Conservation (phyloP, 1,284 basidiomycete genomes). For the Ustilago hordei region DNA sequence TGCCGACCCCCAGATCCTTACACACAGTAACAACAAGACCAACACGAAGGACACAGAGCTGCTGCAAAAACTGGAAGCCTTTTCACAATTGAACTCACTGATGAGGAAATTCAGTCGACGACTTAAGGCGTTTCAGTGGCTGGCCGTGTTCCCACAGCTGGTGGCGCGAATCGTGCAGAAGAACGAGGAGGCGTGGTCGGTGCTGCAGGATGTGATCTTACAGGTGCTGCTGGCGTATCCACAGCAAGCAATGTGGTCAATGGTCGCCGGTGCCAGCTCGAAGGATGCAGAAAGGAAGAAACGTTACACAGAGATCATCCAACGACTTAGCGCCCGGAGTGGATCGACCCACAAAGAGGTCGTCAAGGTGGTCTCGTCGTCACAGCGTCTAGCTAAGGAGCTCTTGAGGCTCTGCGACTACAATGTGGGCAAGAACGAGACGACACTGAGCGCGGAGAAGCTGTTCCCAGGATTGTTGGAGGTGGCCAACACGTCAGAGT, state of each 20-base stretch:
- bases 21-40: slow-evolving; percentile 53
- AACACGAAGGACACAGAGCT: slow-evolving; percentile 23
- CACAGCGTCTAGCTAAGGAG: slow-evolving; percentile 64
- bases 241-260: slow-evolving; percentile 92
- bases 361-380: slow-evolving; percentile 49
- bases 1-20: slow-evolving; percentile 72
- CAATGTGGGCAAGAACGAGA: slow-evolving; percentile 52
- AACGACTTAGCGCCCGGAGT: slow-evolving; percentile 28
- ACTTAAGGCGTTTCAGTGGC: slow-evolving; percentile 82
- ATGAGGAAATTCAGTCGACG: slow-evolving; percentile 77
- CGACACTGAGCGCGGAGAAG: slow-evolving; percentile 50
- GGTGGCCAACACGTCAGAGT: slow-evolving; percentile 47
- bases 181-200: slow-evolving; percentile 77
- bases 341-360: slow-evolving; percentile 47
- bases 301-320: slow-evolving; percentile 78
- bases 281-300: slow-evolving; percentile 77
- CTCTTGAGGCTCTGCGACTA: slow-evolving; percentile 64
- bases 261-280: slow-evolving; percentile 88
- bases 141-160: slow-evolving; percentile 95
- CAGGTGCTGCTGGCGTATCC: slow-evolving; percentile 85
- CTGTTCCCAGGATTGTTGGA: slow-evolving; percentile 58
- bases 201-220: slow-evolving; percentile 80
- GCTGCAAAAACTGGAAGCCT: slow-evolving; percentile 51
- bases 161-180: slow-evolving; percentile 90
- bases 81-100: slow-evolving; percentile 69